Conservation (phyloP, 2,329 filamentous ascomycete species). For the Epichloe sylvatica region DNA sequence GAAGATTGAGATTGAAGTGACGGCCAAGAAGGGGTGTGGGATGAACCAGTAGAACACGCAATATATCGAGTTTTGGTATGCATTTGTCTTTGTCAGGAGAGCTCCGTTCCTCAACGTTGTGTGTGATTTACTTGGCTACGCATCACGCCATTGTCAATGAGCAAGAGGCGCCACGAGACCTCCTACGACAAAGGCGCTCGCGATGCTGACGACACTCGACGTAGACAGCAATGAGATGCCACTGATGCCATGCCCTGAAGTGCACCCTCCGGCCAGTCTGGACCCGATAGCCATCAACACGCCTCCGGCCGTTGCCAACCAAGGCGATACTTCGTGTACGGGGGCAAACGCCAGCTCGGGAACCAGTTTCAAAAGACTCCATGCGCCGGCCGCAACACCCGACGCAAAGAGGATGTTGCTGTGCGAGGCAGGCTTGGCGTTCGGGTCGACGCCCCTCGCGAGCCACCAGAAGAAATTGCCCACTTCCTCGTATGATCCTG, state of each 20-base stretch:
- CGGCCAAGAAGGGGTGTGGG: slow-evolving; percentile 20
- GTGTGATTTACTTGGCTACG: no score
- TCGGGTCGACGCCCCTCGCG: slow-evolving; percentile 14
- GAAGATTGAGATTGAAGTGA: slow-evolving; percentile 31
- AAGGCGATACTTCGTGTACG: slow-evolving; percentile 20
- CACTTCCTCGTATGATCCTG: slow-evolving; percentile 45
- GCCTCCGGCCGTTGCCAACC: slow-evolving; percentile 37
- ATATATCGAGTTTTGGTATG: no score
- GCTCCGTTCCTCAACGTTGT: no score
- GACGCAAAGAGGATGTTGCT: slow-evolving; percentile 37
- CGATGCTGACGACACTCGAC: slow-evolving; percentile 49
- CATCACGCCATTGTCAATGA: slow-evolving; percentile 8
- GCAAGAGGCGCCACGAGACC: slow-evolving; percentile 16
- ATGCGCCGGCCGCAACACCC: slow-evolving; percentile 36
- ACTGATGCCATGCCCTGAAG: slow-evolving; percentile 55
- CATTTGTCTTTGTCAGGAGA: no score
- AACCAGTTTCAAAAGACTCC: slow-evolving; percentile 19
- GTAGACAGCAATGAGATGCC: slow-evolving; percentile 49
- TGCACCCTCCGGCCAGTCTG: slow-evolving; percentile 51
- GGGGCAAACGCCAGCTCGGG: slow-evolving; percentile 17
- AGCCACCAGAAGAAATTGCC: slow-evolving; percentile 40
- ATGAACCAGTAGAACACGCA: background rate
- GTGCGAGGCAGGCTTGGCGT: slow-evolving; percentile 19
- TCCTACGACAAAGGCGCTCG: slow-evolving; percentile 41
- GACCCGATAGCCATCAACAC: slow-evolving; percentile 44